These are phyloP conservation scores for Puccinellia tenuiflora DNA, from an alignment of 176 grass and related monocot genomes.

Conservation along the genomic window DNA sequence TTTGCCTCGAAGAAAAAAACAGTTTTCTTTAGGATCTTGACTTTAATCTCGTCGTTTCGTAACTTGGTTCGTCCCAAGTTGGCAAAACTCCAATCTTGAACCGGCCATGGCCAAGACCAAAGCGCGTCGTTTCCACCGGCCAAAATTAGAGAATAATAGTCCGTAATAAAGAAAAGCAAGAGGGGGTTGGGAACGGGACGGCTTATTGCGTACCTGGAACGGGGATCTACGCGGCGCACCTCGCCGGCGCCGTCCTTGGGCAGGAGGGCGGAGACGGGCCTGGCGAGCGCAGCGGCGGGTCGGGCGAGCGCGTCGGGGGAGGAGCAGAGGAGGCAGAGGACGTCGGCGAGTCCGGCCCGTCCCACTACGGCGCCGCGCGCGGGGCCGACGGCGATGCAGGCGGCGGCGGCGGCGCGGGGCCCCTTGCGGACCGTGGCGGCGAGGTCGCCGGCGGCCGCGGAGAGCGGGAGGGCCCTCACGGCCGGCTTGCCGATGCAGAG, in stretches of 20 bases:
- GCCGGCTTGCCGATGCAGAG: constrained; percentile 98
- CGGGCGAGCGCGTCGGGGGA: constrained; percentile 30
- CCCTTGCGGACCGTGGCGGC: constrained; percentile 48
- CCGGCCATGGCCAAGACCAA: neutral
- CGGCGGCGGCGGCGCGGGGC: constrained; percentile 19
- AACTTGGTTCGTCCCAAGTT: neutral
- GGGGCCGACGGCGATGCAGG: constrained; percentile 25
- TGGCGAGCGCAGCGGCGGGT: constrained; percentile 35
- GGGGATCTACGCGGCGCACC: constrained; percentile 46
- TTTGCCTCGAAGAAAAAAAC: neutral
- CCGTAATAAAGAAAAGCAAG: too few relatives aligned
- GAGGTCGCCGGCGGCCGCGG: constrained; percentile 61
- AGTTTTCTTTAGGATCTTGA: neutral
- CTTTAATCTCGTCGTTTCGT: neutral
- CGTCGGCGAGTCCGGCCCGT: constrained; percentile 53
- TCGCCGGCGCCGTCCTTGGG: constrained; percentile 44
- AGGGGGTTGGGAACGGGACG: too few relatives aligned
- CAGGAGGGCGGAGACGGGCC: constrained; percentile 49
- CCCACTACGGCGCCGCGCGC: constrained; percentile 32
- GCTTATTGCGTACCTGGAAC: constrained; percentile 30
- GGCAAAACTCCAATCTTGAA: constrained; percentile 21
- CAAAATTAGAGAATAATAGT: too few relatives aligned
- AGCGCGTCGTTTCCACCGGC: constrained; percentile 4
- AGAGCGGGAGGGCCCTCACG: constrained; percentile 62
- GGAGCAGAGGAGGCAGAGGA: constrained; percentile 71